Base-by-base conservation (phyloP, 208 protist genomes). In the Acanthamoeba royreba region DNA sequence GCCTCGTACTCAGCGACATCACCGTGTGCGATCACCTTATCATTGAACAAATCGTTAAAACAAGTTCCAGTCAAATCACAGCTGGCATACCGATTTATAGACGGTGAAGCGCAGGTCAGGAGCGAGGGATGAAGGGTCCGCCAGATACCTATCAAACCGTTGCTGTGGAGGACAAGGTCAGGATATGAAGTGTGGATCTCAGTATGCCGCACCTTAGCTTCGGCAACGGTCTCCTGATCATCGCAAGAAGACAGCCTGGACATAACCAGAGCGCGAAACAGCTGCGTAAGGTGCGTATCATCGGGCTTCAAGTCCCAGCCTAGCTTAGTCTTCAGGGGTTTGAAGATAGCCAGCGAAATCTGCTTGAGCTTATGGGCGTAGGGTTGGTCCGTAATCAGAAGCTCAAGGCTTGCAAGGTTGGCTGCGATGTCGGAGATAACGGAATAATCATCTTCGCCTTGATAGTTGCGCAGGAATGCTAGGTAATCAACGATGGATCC, bases 201-300 rank as follows among this genome's bases (percentile, higher is more conserved):
- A 38, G 31, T 17, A 45, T 45, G 42, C 9, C 11, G 33, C 33
- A 47, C 42, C 69, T 61, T 90, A 31, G 49, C 85, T 13, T 63
- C 58, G 40, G 45, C 85, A 28, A 91, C 19, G 4, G 43, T 49
- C 35, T n/a, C 38, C 28, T 72, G 22, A 13, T 91, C 85, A 31
- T 45, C 85, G 38, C 35, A 38, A n/a, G 35, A 42, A 28, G 40
- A n/a, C 25, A 91, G 52, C 13, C 40, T 19, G 7, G 45, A 58
- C 15, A 91, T 72, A 31, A 91, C 85, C 25, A 91, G 52, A 7
- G 85, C 49, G 25, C 85, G 45, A 25, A 91, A 72, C 49, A 91
- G 38, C 85, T 46, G 45, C 8, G 85, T 91, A n/a, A 91, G 58
- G 38, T 63, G 85, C 35, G 22, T 74, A 9, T 91, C 85, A 31